A percentile compares a stretch with the other conserved stretches of the same genome.
These are phyloP conservation scores for Vanrija pseudolonga DNA, from an alignment of 1,284 basidiomycete genomes.

Conservation along the genomic window DNA sequence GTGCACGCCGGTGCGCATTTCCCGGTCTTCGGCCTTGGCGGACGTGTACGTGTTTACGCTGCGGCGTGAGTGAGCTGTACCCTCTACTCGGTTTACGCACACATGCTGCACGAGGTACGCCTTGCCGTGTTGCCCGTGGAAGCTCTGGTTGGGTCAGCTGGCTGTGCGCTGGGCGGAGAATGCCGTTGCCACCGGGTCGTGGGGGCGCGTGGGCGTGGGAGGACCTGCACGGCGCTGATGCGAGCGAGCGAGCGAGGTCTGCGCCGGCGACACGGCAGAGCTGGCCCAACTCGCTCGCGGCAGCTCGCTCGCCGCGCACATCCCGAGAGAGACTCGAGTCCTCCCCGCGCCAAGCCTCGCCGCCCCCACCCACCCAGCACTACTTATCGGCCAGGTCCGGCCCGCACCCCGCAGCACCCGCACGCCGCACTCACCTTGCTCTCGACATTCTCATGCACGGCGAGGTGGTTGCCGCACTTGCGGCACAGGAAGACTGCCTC, in stretches of 20 bases:
- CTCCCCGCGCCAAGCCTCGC: too few species aligned
- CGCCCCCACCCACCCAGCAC: too few species aligned
- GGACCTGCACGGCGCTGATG: not conserved
- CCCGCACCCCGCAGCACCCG: not conserved
- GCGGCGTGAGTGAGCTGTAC: slow-evolving; percentile 5
- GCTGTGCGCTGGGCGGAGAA: too few species aligned
- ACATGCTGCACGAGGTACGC: slow-evolving; percentile 91
- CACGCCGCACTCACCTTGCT: slow-evolving; percentile 66
- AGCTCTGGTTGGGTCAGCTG: slow-evolving; percentile 10
- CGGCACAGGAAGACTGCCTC: slow-evolving; percentile 87
- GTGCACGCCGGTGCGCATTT: slow-evolving; percentile 96
- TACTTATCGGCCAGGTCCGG: too few species aligned
- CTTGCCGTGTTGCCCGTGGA: slow-evolving; percentile 90
- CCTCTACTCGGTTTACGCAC: slow-evolving; percentile 56
- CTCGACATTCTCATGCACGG: slow-evolving; percentile 86
- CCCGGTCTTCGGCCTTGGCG: slow-evolving; percentile 81
- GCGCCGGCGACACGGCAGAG: too few species aligned
- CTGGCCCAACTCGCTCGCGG: too few species aligned
- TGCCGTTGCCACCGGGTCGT: not conserved
- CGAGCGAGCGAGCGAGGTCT: too few species aligned
- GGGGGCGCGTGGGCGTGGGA: too few species aligned
- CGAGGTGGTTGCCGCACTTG: slow-evolving; percentile 87
- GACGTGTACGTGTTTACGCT: slow-evolving; percentile 80
- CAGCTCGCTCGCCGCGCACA: too few species aligned
- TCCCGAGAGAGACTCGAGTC: too few species aligned